phyloP scores from a whole-genome alignment of 371 early-diverging fungal species.

The Mortierella sp. region DNA sequence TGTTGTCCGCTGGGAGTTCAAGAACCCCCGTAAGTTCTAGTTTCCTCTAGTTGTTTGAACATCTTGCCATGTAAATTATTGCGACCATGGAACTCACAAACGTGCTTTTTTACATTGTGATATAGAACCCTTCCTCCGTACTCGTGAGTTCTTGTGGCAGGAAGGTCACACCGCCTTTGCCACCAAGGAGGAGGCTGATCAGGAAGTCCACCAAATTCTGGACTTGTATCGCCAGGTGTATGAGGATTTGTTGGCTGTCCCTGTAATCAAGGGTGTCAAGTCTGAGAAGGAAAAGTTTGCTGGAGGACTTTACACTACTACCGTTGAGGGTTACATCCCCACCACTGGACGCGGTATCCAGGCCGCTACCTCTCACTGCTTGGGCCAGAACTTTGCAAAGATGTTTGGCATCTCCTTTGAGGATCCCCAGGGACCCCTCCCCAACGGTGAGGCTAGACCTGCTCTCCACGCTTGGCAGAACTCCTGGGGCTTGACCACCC shows the following conservation, averaged over 20 bases:
- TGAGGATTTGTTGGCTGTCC: conserved; percentile 98
- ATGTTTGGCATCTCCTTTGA: conserved; percentile 97
- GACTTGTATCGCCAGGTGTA: conserved; percentile 98
- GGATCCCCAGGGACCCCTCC: conserved; percentile 69
- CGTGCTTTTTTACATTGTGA: conserved; percentile 7
- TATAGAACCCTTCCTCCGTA: conserved; percentile 97
- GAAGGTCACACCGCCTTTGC: conserved; percentile 99
- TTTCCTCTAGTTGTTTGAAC: neutral
- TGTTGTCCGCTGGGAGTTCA: conserved; percentile 99
- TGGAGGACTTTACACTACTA: conserved; percentile 99
- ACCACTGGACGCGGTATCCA: conserved; percentile 99
- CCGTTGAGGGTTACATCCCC: conserved; percentile 99
- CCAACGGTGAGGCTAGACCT: conserved; percentile 69
- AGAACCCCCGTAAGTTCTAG: conserved; percentile 89
- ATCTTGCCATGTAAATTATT: neutral
- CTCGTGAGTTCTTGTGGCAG: conserved; percentile 99
- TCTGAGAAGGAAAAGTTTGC: conserved; percentile 99
- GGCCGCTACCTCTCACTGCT: conserved; percentile 99
- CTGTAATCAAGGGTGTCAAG: conserved; percentile 98
- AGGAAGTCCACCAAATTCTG: conserved; percentile 94
- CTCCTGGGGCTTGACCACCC: conserved; percentile 99
- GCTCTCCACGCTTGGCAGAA: conserved; percentile 96
- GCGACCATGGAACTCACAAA: neutral
- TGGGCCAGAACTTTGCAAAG: conserved; percentile 99
- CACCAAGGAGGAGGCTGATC: conserved; percentile 91